These are phyloP conservation scores for Albophoma yamanashiensis DNA, from an alignment of 2,329 filamentous ascomycete species.

Conservation along the genomic window DNA sequence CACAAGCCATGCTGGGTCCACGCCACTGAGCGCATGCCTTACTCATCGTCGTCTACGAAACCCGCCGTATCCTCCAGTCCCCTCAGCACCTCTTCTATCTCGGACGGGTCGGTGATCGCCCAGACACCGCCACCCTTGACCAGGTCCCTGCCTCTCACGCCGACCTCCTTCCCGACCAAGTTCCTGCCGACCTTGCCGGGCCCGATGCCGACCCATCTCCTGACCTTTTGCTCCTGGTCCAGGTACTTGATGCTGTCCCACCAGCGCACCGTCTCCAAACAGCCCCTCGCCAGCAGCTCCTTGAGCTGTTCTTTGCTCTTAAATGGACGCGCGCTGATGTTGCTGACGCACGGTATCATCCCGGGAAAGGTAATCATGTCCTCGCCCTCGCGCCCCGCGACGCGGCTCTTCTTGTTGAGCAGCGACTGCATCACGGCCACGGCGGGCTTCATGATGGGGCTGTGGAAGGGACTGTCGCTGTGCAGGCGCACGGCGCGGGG, in stretches of 20 bases:
- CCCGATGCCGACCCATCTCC: constrained; percentile 83
- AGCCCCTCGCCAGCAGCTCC: constrained; percentile 68
- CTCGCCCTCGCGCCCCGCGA: constrained; percentile 39
- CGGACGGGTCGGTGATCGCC: constrained; percentile 74
- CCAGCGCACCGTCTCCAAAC: constrained; percentile 88
- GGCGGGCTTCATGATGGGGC: constrained; percentile 81
- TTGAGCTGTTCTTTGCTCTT: constrained; percentile 62
- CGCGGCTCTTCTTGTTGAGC: constrained; percentile 47
- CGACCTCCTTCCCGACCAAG: constrained; percentile 89
- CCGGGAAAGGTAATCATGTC: constrained; percentile 70
- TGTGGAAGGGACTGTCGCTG: constrained; percentile 84
- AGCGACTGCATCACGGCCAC: constrained; percentile 61
- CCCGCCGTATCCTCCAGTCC: constrained; percentile 55
- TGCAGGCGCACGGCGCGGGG: constrained; percentile 79
- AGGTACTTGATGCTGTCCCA: constrained; percentile 89
- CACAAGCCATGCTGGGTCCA: background rate
- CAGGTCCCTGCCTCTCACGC: constrained; percentile 65
- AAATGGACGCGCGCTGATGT: constrained; percentile 75
- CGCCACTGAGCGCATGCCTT: background rate
- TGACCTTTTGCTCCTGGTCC: constrained; percentile 71
- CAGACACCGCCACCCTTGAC: constrained; percentile 88
- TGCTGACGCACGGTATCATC: constrained; percentile 68
- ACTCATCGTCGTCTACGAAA: constrained; percentile 36
- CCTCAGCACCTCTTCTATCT: constrained; percentile 58
- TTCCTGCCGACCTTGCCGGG: constrained; percentile 91